Base-by-base conservation (phyloP, 1,284 basidiomycete genomes). In the Stygiomarasmius scandens region DNA sequence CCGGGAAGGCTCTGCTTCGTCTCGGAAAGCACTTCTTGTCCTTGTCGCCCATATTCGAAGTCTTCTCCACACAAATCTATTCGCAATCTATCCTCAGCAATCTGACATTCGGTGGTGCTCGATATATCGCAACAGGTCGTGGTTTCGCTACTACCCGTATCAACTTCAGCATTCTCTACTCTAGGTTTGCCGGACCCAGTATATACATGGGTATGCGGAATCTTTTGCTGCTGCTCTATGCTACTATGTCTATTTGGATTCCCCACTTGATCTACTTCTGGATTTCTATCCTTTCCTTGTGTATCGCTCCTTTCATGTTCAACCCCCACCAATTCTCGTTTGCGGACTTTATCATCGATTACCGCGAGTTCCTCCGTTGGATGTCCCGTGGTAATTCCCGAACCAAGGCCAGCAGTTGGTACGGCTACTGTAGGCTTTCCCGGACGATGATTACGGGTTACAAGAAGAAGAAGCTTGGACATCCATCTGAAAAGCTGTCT, bases 321-420 rank as follows among this genome's bases (percentile, higher is more conserved):
- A 98, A 98, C 76, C 96, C 96, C 11, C 96, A 98, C 76, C 96
- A 98, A 72, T 98, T 98, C 84, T 93, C 93, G 22, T 93, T 89
- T 71, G 76, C 92, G 65, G 95, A 98, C 75, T 98, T 97, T 76
- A 90, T 98, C 75, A 95, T 98, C 71, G 96, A 98, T 74, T 98
- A 98, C 74, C 89, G 95, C 64, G 95, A 98, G 71, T 97, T 96
- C 80, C 76, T 98, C 54, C 87, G 95, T 56, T 98, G 95, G 95
- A 97, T 98, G 94, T 96, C 93, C 20, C 86, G 95, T 62, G 95
- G 95, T 58, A 98, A 98, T 74, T 96, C 95, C 49, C 82, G 93
- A 64, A 92, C 93, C 19, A 96, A 97, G 72, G 91, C 92, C 57
- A 98, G 96, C 77, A 96, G 93, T 63, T 98, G 96, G 95, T 96